Evolutionary conservation across 805 yeast genomes (phyloP), one percentile per base, ranked within the genome.

Genomic region (Metschnikowia colocasiae): DNA sequence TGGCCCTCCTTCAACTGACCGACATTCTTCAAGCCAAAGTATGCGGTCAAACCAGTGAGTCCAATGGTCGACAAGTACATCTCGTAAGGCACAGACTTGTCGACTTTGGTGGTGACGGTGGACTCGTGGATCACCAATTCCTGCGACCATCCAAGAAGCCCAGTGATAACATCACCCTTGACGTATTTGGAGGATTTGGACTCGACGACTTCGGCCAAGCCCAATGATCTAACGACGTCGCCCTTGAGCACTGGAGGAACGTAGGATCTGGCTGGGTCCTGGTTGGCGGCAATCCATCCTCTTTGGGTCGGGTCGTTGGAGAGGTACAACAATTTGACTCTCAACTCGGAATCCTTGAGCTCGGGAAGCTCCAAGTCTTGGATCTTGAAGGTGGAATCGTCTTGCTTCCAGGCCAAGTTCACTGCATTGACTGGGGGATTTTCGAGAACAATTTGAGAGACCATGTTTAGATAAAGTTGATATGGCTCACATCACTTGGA

Each of bases 301-400:
- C 82, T 79, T 56, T 80, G 83, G 15, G 84, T 79, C 12, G 86
- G 85, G 58, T 81, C 85, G 54, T 81, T 77, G 20, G 85, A 78
- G 8, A 80, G 51, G 49, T 70, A 74, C 36, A 74, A 52, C 2
- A 68, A 58, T 58, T 79, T 74, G n/a, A 79, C 62, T 12, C 76
- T 58, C 10, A 80, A 45, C 41, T 78, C 73, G 40, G 70, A 74
- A 2, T 66, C 69, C 33, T 62, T 54, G 13, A 74, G 47, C 13
- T 40, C 52, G n/a, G 43, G 46, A 40, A 40, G 40, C 45, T 44
- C 50, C 22, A 46, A 34, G 22, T 56, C 50, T 26, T 47, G 57
- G 30, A 62, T 33, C 49, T 62, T 59, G 54, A 68, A 68, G 35
- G 72, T 68, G 45, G 70, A 60, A 45, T 60, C 52, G n/a, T 55